Percentiles rank a stretch among this genome's conserved stretches.
Evolutionary conservation across 1,139 yeast species (phyloP).

Genomic region (Geotrichum phurueaensis): DNA sequence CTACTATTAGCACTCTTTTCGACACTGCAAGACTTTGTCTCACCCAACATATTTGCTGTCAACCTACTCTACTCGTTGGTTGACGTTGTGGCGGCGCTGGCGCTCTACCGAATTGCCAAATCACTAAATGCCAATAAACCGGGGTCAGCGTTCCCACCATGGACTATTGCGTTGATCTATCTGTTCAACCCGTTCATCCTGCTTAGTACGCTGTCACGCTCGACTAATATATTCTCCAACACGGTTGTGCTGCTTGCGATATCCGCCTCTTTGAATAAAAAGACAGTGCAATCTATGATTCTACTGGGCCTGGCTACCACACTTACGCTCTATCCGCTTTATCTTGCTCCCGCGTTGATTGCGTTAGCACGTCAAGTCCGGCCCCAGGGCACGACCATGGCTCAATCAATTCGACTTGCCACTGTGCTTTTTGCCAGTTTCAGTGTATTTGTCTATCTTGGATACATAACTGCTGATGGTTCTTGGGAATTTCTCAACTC

Average conservation of each 20-base stretch:
- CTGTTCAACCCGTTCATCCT: slow-evolving; percentile 75
- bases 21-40: slow-evolving; percentile 29
- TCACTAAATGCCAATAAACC: slow-evolving; percentile 30
- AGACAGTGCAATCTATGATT: slow-evolving; percentile 44
- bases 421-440: slow-evolving; percentile 22
- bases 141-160: slow-evolving; percentile 21
- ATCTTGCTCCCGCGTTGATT: slow-evolving; percentile 29
- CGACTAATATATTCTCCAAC: slow-evolving; percentile 59
- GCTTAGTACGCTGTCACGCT: slow-evolving; percentile 61
- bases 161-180: slow-evolving; percentile 47
- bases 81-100: slow-evolving; percentile 41
- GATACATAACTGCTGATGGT: slow-evolving; percentile 40
- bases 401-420: slow-evolving; percentile 20
- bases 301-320: slow-evolving; percentile 60
- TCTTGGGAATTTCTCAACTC: slow-evolving; percentile 52
- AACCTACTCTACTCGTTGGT: slow-evolving; percentile 38
- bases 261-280: slow-evolving; percentile 41
- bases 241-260: slow-evolving; percentile 50
- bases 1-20: slow-evolving; percentile 51
- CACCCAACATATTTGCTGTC: slow-evolving; percentile 23
- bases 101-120: slow-evolving; percentile 42
- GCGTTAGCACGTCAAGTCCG: slow-evolving; percentile 9
- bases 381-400: slow-evolving; percentile 5
- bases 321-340: slow-evolving; percentile 56
- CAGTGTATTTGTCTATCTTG: slow-evolving; percentile 38